Conservation (phyloP, 2,329 filamentous ascomycete genomes). For the Aspergillus luchuensis region DNA sequence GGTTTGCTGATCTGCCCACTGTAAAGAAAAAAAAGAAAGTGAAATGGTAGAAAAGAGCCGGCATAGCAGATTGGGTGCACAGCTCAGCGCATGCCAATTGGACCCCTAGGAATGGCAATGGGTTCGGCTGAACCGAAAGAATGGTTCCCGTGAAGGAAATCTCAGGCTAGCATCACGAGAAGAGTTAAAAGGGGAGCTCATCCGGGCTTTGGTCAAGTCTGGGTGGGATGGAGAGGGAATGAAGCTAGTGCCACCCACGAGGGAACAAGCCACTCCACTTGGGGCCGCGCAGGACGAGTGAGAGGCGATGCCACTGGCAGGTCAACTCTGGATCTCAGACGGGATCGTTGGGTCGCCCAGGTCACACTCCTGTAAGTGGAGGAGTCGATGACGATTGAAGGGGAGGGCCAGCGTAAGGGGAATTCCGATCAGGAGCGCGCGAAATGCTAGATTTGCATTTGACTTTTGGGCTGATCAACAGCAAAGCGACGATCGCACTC, state of each 20-base stretch:
- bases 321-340: constrained; percentile 14
- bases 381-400: constrained; percentile 12
- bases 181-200: background rate
- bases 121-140: background rate
- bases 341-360: background rate
- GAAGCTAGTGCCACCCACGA: constrained; percentile 1
- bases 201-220: background rate
- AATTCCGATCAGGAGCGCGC: background rate
- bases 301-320: constrained; percentile 4
- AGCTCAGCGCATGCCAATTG: constrained; percentile 17
- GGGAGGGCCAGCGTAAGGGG: background rate
- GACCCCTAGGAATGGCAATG: constrained; percentile 10
- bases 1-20: background rate
- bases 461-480: background rate
- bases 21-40: constrained; percentile 5
- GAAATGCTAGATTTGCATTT: background rate
- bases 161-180: constrained; percentile 2
- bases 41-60: background rate
- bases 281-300: constrained; percentile 6
- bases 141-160: constrained; percentile 6
- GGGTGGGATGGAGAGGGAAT: background rate
- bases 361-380: background rate
- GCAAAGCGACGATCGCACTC: background rate
- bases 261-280: constrained; percentile 1
- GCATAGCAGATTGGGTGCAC: constrained; percentile 1